Evolutionary conservation across 1,284 basidiomycete genomes (phyloP), one percentile per base, ranked within the genome.

Genomic region (Leccinum angustisporum): DNA sequence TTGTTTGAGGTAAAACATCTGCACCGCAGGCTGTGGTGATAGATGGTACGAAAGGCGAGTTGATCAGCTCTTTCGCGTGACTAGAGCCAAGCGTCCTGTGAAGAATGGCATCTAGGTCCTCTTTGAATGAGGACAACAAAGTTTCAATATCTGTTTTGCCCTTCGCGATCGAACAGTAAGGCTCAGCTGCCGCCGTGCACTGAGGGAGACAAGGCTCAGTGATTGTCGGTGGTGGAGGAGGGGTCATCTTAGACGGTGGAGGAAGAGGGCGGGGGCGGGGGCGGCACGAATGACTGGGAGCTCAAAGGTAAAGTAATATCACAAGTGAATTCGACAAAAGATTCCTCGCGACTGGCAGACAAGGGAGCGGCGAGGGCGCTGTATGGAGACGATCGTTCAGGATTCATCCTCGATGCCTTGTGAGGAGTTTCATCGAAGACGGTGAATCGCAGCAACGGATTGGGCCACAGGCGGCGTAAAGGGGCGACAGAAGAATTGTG

Each of bases 391-490:
- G 25, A 33, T 51, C 34, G 60, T n/a, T 62, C 61, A 6, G 60
- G 54, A 5, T 48, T 18, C 7, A 55, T 34, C 7, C 61, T 66
- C 10, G 79, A 75, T 2, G 70, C 68, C 66, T 79, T 78, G 70
- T 78, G 77, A 9, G 79, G 76, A 3, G 76, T 78, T 65, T 63
- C 81, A 64, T 90, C 87, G 58, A 78, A 76, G 27, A 91, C 78
- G 16, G 80, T 79, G 75, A 92, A 87, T 69, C 83, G 83, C 55
- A 92, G 77, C 56, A 87, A 71, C 52, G 85, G 83, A 66, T 82
- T 84, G 14, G 79, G 75, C 81, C 81, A 88, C 18, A 71, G 66
- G 61, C 81, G 80, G 55, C 79, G 78, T 72, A 84, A 83, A 56
- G 80, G 81, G 33, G 78, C 74, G 50, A 85, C 79, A 66, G 78